A percentile compares a stretch with the other conserved stretches of the same genome.
Evolutionary conservation across 2,329 filamentous ascomycete species (phyloP).

Genomic region (Laburnicola sp.): DNA sequence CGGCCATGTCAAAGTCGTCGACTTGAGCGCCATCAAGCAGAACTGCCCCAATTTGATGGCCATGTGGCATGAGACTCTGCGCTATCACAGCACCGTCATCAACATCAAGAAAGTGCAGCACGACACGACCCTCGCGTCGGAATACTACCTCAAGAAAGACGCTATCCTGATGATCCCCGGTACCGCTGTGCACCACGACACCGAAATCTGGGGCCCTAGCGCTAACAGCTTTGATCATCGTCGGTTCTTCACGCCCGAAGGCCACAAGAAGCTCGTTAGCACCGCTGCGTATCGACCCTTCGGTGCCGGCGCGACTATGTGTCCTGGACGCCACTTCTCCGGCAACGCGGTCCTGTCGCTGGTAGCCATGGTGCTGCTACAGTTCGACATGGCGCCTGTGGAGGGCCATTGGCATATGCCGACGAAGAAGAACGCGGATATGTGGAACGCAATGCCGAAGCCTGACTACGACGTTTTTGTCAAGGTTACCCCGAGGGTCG

Average conservation of each 20-base stretch:
- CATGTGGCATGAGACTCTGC: constrained; percentile 49
- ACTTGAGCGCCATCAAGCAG: constrained; percentile 41
- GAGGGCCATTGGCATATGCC: constrained; percentile 27
- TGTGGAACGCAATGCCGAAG: constrained; percentile 41
- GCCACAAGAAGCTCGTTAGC: constrained; percentile 20
- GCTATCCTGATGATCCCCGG: constrained; percentile 43
- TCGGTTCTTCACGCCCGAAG: constrained; percentile 31
- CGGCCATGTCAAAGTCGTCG: constrained; percentile 20
- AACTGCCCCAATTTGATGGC: constrained; percentile 48
- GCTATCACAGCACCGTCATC: constrained; percentile 44
- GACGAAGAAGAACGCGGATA: constrained; percentile 28
- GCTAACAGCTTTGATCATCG: constrained; percentile 38
- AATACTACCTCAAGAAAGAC: constrained; percentile 45
- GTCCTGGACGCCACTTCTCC: constrained; percentile 46
- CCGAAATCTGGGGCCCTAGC: constrained; percentile 37
- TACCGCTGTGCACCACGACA: constrained; percentile 36
- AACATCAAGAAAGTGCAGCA: constrained; percentile 44
- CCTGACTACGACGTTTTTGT: constrained; percentile 32
- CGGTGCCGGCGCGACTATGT: constrained; percentile 41
- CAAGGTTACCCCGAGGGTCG: constrained; percentile 10
- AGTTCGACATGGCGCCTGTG: constrained; percentile 36
- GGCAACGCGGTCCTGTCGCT: constrained; percentile 39
- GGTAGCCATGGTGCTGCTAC: constrained; percentile 37
- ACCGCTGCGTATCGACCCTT: constrained; percentile 41
- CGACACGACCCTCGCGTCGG: constrained; percentile 37